Conservation (phyloP, 257 asterid genomes). For the Dorcoceras hygrometricum region DNA sequence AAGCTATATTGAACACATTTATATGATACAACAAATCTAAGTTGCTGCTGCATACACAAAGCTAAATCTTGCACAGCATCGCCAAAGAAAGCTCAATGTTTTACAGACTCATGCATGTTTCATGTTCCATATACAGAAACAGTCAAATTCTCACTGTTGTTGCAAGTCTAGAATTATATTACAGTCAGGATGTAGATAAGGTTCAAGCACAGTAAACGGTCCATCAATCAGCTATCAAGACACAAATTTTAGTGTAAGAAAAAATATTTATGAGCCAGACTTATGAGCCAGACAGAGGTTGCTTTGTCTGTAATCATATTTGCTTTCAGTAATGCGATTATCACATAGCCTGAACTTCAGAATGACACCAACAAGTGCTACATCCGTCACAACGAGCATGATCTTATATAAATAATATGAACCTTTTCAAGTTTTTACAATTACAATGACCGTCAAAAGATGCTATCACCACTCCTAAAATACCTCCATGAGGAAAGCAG, state of each 20-base stretch:
- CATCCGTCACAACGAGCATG: no score
- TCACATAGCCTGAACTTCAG: no score
- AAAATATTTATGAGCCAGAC: not conserved
- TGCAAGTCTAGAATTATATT: not conserved
- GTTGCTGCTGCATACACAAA: not conserved
- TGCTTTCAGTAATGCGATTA: no score
- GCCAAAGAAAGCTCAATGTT: not conserved
- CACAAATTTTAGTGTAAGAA: no score
- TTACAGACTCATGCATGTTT: not conserved
- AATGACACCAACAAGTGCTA: no score
- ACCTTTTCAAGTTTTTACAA: no score
- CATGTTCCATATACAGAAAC: not conserved
- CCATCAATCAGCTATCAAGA: not conserved
- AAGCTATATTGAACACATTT: not conserved
- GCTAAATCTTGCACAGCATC: not conserved
- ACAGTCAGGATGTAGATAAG: not conserved
- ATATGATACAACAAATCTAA: not conserved
- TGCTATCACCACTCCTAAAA: no score
- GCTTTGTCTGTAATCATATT: not conserved
- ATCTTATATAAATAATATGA: no score
- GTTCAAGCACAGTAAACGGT: not conserved
- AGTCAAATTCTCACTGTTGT: not conserved
- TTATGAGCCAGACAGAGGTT: not conserved
- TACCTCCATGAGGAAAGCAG: no score
- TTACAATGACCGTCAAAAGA: no score